Conservation (phyloP, 1,139 yeast species). For the Candida tetrigidarum region DNA sequence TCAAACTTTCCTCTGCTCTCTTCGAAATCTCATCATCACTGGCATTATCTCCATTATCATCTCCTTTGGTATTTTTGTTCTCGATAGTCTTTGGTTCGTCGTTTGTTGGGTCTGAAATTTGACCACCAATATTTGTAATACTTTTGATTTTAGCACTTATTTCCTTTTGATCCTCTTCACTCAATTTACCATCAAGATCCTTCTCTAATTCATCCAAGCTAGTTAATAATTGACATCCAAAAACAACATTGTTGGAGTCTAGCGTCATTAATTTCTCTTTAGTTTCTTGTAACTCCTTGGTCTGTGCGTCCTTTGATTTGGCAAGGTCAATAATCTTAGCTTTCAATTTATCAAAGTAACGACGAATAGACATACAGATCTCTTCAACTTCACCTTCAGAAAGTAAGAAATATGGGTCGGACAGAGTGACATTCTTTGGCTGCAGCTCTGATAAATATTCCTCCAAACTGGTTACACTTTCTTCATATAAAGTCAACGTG, state of each 20-base stretch:
- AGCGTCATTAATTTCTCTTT: not conserved
- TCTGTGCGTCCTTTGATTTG: not conserved
- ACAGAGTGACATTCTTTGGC: not conserved
- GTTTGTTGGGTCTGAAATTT: not conserved
- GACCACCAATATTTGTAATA: not conserved
- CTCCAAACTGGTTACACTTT: not conserved
- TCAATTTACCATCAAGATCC: slow-evolving; percentile 1
- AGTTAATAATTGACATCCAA: slow-evolving; percentile 2
- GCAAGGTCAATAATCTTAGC: not conserved
- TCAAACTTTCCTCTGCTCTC: not conserved
- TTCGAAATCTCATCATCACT: slow-evolving; percentile 1
- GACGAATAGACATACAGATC: not conserved
- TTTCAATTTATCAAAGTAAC: slow-evolving; percentile 5
- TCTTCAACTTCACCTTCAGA: not conserved
- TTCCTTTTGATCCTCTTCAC: not conserved
- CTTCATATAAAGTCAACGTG: not conserved
- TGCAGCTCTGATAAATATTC: not conserved
- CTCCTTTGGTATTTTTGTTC: no score
- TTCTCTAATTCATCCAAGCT: slow-evolving; percentile 1
- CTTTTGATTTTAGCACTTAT: not conserved
- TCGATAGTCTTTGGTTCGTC: not conserved
- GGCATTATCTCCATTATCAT: not conserved
- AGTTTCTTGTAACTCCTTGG: not conserved
- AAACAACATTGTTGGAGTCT: not conserved
- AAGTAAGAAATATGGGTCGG: not conserved